Base-by-base conservation (phyloP, 805 yeast species). In the Wickerhamomyces chambardii region DNA sequence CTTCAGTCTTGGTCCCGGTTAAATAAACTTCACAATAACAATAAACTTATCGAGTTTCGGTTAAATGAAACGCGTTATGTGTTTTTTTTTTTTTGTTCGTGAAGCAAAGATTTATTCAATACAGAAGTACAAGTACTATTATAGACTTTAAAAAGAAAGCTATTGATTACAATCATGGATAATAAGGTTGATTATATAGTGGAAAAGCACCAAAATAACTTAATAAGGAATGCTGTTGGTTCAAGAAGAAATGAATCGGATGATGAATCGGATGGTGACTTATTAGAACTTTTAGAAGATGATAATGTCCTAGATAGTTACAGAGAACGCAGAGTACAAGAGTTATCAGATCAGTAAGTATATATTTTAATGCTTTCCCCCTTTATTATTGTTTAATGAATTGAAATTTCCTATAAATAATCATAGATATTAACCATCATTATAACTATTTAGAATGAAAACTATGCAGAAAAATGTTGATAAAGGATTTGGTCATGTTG, bases 241-340 rank as follows among this genome's bases (percentile, higher is more conserved):
- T 1, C 17, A 61, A 25, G 34, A 47, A 24, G 48, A 50, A 10
- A 45, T 40, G 4, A 43, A 41, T 5, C 55, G 54, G 22, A 3
- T 15, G 49, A 50, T 4, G 64, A 62, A 25, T n/a, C n/a, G n/a
- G 57, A 68, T 7, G 68, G 63, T 38, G 70, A 61, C 12, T 36
- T 64, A 16, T 56, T 74, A 18, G 72, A 66, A 24, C 64, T 72
- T 24, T 51, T 75, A 28, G 80, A 73, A 28, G 75, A 76, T 28
- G 72, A 69, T 26, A 65, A 63, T 16, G 78, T 73, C 30, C 46
- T 71, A 24, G 51, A 62, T 3, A 62, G 58, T 16, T 80, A 77
- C 47, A 62, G 92, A 53, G 90, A 79, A 46, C 64, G 65, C 43
- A 61, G 94, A 25, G 58, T 82, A 34, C 70, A 75, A 36, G 75